Base-by-base conservation (phyloP, 31 red algal species). In the Odonthalia washingtoniensis region DNA sequence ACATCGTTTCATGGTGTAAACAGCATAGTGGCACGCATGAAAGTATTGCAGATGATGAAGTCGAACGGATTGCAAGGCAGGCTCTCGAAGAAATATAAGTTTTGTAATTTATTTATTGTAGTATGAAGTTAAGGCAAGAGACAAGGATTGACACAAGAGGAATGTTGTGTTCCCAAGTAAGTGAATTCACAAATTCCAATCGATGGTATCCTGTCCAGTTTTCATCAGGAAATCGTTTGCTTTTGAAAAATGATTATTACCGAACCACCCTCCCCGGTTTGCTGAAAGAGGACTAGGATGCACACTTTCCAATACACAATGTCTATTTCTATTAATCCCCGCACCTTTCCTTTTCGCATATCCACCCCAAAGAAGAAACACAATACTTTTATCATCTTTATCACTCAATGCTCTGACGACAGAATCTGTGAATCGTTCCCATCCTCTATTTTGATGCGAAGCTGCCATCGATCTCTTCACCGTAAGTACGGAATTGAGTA, bases 301-400 rank as follows among this genome's bases (percentile, higher is more conserved):
- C 16, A 89, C 88, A 31, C 93, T 79, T 30, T 74, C 86, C 16
- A 99, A 80, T 34, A 99, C 83, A 57, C 83, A 82, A 65, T 99
- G 98, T 72, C 70, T 92, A 64, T 92, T 92, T 26, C 42, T 53
- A 62, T 96, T 80, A 41, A 97, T 84, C 21, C 60, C 52, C 35
- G 80, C 80, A 3, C 93, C 93, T 88, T 97, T 99, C 83, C 96
- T 91, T 82, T 99, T 94, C 27, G 98, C 98, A 77, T 94, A 99
- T 1, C 87, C 88, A 33, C 98, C 98, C 98, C 98, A 99, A n/a
- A 99, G 87, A 86, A 99, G 83, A 80, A 99, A 99, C 5, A 99
- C 95, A 34, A 97, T 70, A 45, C 94, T 91, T 14, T 46, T 65
- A n/a, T 74, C 74, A 12, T 66, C 65, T 9, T 86, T 84, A 68